A percentile compares a stretch with the other conserved stretches of the same genome.
Conservation (phyloP, 2,329 filamentous ascomycete species). For the Trichoderma polysporum region DNA sequence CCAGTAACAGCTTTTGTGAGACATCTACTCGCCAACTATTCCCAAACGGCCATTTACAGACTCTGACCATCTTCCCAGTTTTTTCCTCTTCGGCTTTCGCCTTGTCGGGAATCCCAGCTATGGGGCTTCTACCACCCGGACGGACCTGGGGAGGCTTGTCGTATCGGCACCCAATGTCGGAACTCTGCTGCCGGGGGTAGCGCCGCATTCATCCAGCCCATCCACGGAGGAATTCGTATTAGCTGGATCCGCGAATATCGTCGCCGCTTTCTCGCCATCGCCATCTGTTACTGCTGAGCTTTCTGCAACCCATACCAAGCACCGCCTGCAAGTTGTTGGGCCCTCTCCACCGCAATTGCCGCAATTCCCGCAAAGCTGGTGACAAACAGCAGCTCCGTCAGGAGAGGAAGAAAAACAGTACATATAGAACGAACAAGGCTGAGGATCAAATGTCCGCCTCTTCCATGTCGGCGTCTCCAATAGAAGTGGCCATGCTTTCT, state of each 20-base stretch:
- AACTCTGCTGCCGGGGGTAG: not conserved
- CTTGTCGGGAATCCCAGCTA: not conserved
- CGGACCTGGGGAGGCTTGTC: not conserved
- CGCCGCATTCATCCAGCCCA: not conserved
- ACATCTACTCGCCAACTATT: no score
- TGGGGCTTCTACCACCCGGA: not conserved
- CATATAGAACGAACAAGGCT: not conserved
- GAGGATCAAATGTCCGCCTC: not conserved
- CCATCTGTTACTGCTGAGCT: not conserved
- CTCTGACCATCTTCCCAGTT: not conserved
- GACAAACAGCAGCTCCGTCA: not conserved
- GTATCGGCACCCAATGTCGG: not conserved
- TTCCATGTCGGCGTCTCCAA: not conserved
- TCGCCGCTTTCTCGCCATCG: not conserved
- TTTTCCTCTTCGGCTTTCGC: not conserved
- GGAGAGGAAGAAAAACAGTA: not conserved
- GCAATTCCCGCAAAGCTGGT: not conserved
- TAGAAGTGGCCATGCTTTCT: constrained; percentile 29
- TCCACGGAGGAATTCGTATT: not conserved
- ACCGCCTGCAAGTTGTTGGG: not conserved
- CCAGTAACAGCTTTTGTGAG: no score
- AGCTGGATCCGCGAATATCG: not conserved
- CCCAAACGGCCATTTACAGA: not conserved
- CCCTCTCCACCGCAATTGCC: not conserved
- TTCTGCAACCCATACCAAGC: not conserved